A percentile compares a stretch with the other conserved stretches of the same genome.
These are phyloP conservation scores for rapeseed (Brassica napus) DNA, from an alignment of 345 rosid species.

Conservation along the genomic window Da-Ae NC_063444.1:47730501-47731000, in stretches of 20 bases:
- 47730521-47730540: conserved; percentile 62
- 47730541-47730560: conserved; percentile 8
- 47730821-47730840: conserved; percentile 80
- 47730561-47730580: not conserved
- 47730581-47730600: conserved; percentile 18
- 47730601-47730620: conserved; percentile 54
- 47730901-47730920: not conserved
- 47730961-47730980: conserved; percentile 5
- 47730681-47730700: conserved; percentile 71
- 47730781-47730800: conserved; percentile 71
- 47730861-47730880: conserved; percentile 77
- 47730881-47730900: conserved; percentile 1
- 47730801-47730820: conserved; percentile 82
- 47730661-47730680: conserved; percentile 94
- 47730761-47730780: conserved; percentile 57
- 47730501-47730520: conserved; percentile 90
- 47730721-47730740: conserved; percentile 10
- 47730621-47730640: conserved; percentile 65
- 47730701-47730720: conserved; percentile 25
- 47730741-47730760: conserved; percentile 19
- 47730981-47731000: conserved; percentile 14
- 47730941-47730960: conserved; percentile 5
- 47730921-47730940: not conserved
- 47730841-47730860: conserved; percentile 78
- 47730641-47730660: conserved; percentile 65